phyloP scores from a whole-genome alignment of 192 early-diverging fungal genomes.

The Rhizoclosmatium sp. region DNA sequence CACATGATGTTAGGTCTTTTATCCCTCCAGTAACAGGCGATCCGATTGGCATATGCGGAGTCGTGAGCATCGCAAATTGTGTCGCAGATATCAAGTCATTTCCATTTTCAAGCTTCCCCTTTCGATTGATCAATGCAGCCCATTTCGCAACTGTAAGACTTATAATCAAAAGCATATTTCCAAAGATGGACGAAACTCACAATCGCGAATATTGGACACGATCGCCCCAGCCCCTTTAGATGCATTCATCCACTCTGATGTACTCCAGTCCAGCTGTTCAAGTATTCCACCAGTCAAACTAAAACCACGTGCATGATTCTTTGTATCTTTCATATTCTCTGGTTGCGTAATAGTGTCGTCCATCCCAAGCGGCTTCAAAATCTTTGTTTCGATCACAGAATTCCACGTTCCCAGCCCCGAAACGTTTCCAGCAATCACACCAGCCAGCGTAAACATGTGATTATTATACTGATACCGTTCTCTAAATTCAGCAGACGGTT shows the following conservation, averaged over 20 bases:
- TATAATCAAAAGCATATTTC: neutral
- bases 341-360: slow-evolving; percentile 6
- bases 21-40: neutral
- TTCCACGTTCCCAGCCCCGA: slow-evolving; percentile 2
- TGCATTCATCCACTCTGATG: neutral
- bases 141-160: slow-evolving; percentile 25
- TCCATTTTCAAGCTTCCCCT: slow-evolving; percentile 3
- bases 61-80: slow-evolving; percentile 3
- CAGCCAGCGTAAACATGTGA: slow-evolving; percentile 23
- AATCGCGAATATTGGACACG: slow-evolving; percentile 15
- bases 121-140: slow-evolving; percentile 13
- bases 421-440: slow-evolving; percentile 21
- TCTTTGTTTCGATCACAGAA: slow-evolving; percentile 9
- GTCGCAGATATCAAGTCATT: slow-evolving; percentile 4
- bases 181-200: neutral
- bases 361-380: slow-evolving; percentile 23
- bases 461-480: slow-evolving; percentile 31
- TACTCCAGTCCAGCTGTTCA: neutral
- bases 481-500: slow-evolving; percentile 12
- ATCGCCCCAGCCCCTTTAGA: slow-evolving; percentile 4
- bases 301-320: slow-evolving; percentile 3
- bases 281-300: neutral
- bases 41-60: slow-evolving; percentile 2
- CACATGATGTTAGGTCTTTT: neutral
- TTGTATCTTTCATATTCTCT: neutral